These are phyloP conservation scores for Eutrema heterophyllum DNA, from an alignment of 345 rosid genomes.

Conservation along the genomic window DNA sequence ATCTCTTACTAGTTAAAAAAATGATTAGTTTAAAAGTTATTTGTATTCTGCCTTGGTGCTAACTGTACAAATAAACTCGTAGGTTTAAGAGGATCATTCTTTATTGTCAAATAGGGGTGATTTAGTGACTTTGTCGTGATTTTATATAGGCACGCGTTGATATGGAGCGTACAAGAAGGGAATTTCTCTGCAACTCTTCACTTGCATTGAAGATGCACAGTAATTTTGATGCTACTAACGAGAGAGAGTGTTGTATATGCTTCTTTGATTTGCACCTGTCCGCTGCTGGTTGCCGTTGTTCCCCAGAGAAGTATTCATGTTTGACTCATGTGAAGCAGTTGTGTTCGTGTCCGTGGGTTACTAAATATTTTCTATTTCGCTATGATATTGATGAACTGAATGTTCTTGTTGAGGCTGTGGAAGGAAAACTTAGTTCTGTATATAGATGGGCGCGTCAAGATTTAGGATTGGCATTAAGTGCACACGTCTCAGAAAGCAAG, in stretches of 20 bases:
- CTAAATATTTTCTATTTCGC: conserved; percentile 81
- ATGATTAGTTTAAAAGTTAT: not conserved
- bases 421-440: conserved; percentile 90
- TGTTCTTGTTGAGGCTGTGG: conserved; percentile 92
- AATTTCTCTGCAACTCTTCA: conserved; percentile 49
- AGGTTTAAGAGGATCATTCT: conserved; percentile 4
- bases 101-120: conserved; percentile 21
- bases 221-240: conserved; percentile 77
- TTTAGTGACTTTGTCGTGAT: conserved; percentile 6
- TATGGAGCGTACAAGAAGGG: conserved; percentile 68
- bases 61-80: not conserved
- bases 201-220: conserved; percentile 83
- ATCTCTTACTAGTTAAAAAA: not conserved
- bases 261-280: conserved; percentile 94
- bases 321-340: conserved; percentile 83
- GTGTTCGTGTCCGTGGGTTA: conserved; percentile 66
- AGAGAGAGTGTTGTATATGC: conserved; percentile 90
- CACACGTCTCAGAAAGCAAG: conserved; percentile 43
- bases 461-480: conserved; percentile 81
- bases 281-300: conserved; percentile 94
- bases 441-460: conserved; percentile 98
- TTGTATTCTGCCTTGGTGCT: not conserved
- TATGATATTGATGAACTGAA: conserved; percentile 73
- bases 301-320: conserved; percentile 86
- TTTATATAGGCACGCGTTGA: conserved; percentile 66